These are phyloP conservation scores for Hypoxylon sp. DNA, from an alignment of 2,329 filamentous ascomycete species.

Conservation along the genomic window DNA sequence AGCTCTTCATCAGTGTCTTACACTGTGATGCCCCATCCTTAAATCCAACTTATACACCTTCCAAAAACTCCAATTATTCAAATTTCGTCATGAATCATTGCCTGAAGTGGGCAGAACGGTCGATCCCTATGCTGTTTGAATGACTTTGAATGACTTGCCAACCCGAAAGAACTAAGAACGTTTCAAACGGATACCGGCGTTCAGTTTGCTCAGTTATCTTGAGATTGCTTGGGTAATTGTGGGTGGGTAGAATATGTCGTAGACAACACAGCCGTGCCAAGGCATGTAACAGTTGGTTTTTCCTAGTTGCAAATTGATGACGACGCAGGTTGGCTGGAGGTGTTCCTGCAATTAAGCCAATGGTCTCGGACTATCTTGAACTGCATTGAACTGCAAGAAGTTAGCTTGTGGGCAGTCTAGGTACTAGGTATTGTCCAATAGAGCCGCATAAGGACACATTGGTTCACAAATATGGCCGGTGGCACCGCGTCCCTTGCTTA, in stretches of 20 bases:
- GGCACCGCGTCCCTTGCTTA: constrained; percentile 27
- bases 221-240: neutral
- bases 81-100: constrained; percentile 40
- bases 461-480: constrained; percentile 29
- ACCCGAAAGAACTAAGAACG: constrained; percentile 12
- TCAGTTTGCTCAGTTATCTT: constrained; percentile 13
- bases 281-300: constrained; percentile 26
- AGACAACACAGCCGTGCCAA: constrained; percentile 32
- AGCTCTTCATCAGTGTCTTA: constrained; percentile 36
- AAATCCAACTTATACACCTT: constrained; percentile 18
- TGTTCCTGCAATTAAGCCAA: constrained; percentile 20
- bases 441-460: constrained; percentile 35
- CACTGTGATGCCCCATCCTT: constrained; percentile 21
- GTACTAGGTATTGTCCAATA: neutral
- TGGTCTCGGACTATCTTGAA: constrained; percentile 20
- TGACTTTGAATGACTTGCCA: neutral
- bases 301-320: constrained; percentile 34
- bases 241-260: constrained; percentile 22
- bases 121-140: constrained; percentile 26
- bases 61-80: constrained; percentile 17
- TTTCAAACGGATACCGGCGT: constrained; percentile 21
- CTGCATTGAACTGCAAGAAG: constrained; percentile 19
- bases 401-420: neutral
- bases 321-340: constrained; percentile 24
- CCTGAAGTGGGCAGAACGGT: constrained; percentile 5